phyloP scores from a whole-genome alignment of 169 alveolate genomes.

The Cryptosporidium viatorum region DNA sequence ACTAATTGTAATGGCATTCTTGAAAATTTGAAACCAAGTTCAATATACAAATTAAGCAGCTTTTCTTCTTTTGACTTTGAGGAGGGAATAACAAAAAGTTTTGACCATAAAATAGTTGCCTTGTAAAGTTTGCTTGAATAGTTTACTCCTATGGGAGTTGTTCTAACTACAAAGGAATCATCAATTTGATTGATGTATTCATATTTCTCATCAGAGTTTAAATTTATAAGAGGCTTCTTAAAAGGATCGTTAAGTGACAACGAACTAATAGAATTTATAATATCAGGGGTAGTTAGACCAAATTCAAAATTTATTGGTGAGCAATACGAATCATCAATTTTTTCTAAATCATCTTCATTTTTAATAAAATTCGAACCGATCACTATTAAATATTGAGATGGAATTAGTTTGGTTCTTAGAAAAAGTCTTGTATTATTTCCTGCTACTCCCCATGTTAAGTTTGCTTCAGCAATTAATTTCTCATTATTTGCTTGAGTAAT shows the following conservation, averaged over 20 bases:
- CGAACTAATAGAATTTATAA: background rate
- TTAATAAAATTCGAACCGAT: slow-evolving; percentile 53
- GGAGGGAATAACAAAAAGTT: slow-evolving; percentile 33
- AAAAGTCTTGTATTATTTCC: slow-evolving; percentile 66
- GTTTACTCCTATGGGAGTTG: slow-evolving; percentile 17
- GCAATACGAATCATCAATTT: slow-evolving; percentile 27
- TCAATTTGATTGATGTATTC: slow-evolving; percentile 40
- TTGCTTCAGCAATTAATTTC: slow-evolving; percentile 3
- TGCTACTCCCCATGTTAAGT: slow-evolving; percentile 68
- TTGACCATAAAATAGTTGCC: slow-evolving; percentile 57
- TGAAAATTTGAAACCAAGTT: slow-evolving; percentile 42
- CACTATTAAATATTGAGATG: slow-evolving; percentile 29
- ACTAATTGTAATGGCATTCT: slow-evolving; percentile 36
- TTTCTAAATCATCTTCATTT: slow-evolving; percentile 32
- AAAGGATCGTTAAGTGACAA: slow-evolving; percentile 35
- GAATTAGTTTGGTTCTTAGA: slow-evolving; percentile 23
- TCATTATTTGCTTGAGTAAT: background rate
- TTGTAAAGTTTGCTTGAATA: slow-evolving; percentile 9
- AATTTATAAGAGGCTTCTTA: slow-evolving; percentile 3
- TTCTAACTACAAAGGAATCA: slow-evolving; percentile 36
- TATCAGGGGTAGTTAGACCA: slow-evolving; percentile 41
- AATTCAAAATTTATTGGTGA: slow-evolving; percentile 67
- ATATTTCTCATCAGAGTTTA: slow-evolving; percentile 25
- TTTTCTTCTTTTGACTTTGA: slow-evolving; percentile 26
- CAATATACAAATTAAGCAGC: slow-evolving; percentile 29